phyloP scores from a whole-genome alignment of 768 basidiomycete genomes.

The Kwoniella pini region DNA sequence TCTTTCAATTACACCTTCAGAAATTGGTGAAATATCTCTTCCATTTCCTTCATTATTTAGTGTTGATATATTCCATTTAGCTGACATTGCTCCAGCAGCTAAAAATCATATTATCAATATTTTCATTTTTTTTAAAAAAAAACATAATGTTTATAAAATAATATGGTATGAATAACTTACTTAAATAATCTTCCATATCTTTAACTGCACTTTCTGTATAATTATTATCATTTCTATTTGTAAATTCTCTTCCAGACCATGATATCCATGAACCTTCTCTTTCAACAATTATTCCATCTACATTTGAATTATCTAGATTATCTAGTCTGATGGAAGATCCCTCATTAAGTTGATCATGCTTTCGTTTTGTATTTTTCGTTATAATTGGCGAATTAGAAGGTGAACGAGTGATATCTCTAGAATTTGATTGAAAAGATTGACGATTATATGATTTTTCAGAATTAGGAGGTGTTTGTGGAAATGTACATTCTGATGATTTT shows the following conservation, averaged over 20 bases:
- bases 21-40: background rate
- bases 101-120: no score
- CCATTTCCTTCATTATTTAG: background rate
- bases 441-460: background rate
- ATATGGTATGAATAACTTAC: background rate
- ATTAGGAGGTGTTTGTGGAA: background rate
- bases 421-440: no score
- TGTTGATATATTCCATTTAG: background rate
- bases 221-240: background rate
- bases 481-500: background rate
- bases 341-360: background rate
- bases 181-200: conserved; percentile 5
- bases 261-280: background rate
- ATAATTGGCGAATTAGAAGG: background rate
- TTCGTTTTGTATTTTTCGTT: background rate
- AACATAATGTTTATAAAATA: no score
- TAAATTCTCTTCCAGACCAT: background rate
- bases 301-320: no score
- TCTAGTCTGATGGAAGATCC: no score
- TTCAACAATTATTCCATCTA: background rate
- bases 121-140: no score
- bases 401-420: background rate
- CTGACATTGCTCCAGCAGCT: conserved; percentile 6
- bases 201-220: background rate
- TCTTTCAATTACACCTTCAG: background rate